Percentiles rank a stretch among this genome's conserved stretches.
Conservation (phyloP, 2,329 filamentous ascomycete species). For the Chrysoporthe austroafricana region DNA sequence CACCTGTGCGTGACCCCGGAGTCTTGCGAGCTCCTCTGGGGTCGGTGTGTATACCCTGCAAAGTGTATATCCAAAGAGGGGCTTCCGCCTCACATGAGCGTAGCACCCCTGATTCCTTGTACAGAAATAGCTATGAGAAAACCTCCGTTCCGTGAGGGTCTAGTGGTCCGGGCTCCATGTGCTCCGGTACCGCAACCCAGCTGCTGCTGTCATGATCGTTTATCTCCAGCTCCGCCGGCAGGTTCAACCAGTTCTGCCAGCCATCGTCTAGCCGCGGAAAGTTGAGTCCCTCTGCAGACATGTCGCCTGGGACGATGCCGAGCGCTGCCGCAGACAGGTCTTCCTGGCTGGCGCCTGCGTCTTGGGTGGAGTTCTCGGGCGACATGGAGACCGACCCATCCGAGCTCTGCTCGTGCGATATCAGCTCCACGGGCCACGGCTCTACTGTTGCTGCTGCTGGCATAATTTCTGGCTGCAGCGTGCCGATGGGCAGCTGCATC, state of each 20-base stretch:
- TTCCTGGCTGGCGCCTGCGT: neutral
- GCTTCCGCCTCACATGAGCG: neutral
- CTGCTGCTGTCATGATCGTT: neutral
- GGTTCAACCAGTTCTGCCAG: slow-evolving; percentile 19
- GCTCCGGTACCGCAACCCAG: slow-evolving; percentile 7
- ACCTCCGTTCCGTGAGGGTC: neutral
- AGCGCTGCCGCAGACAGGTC: neutral
- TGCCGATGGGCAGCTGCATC: neutral
- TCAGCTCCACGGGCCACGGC: slow-evolving; percentile 14
- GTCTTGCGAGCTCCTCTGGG: neutral
- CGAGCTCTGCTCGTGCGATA: slow-evolving; percentile 3
- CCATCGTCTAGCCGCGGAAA: slow-evolving; percentile 18
- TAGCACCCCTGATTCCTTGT: neutral
- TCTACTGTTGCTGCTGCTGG: neutral
- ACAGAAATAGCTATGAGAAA: neutral
- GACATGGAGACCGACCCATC: slow-evolving; percentile 7
- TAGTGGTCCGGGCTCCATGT: slow-evolving; percentile 3
- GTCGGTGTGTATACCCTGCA: neutral
- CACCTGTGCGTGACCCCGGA: no score
- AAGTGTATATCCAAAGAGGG: neutral
- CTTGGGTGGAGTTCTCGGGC: slow-evolving; percentile 3
- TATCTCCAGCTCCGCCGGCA: slow-evolving; percentile 11
- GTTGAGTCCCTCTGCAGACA: slow-evolving; percentile 17
- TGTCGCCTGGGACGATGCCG: neutral
- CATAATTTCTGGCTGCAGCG: neutral